Percentiles rank a stretch among this genome's conserved stretches.
These are phyloP conservation scores for Penicillium nucicola DNA, from an alignment of 495 filamentous ascomycete genomes.

Conservation along the genomic window DNA sequence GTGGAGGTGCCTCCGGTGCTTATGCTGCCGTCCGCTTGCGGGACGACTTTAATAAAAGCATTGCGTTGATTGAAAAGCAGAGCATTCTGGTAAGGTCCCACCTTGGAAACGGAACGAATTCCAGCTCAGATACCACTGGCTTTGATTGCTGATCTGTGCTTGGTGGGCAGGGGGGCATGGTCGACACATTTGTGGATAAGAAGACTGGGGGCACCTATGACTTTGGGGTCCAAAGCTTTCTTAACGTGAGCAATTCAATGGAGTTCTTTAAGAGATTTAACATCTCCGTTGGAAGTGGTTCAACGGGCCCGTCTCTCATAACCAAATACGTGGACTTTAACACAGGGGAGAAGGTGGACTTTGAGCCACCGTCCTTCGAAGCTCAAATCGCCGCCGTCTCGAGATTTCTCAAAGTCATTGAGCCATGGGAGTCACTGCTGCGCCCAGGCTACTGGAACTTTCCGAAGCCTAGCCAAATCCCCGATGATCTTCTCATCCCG, in stretches of 20 bases:
- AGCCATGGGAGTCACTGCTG: slow-evolving; percentile 33
- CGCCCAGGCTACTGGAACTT: slow-evolving; percentile 39
- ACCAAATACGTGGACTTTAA: slow-evolving; percentile 38
- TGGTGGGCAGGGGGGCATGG: slow-evolving; percentile 38
- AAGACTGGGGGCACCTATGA: slow-evolving; percentile 29
- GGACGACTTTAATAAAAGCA: slow-evolving; percentile 34
- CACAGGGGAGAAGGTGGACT: slow-evolving; percentile 28
- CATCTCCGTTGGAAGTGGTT: slow-evolving; percentile 18
- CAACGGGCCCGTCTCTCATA: slow-evolving; percentile 12
- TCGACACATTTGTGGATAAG: slow-evolving; percentile 37
- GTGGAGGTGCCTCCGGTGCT: slow-evolving; percentile 45
- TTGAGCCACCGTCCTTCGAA: slow-evolving; percentile 12
- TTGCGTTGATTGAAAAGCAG: slow-evolving; percentile 42
- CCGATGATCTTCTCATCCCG: slow-evolving; percentile 42
- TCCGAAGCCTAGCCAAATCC: slow-evolving; percentile 30
- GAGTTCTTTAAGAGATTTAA: slow-evolving; percentile 44
- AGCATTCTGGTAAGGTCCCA: slow-evolving; percentile 32
- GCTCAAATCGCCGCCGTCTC: slow-evolving; percentile 29
- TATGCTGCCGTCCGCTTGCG: slow-evolving; percentile 45
- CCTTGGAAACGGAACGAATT: no score
- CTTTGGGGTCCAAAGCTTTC: slow-evolving; percentile 40
- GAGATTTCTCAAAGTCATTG: slow-evolving; percentile 32
- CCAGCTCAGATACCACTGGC: background rate
- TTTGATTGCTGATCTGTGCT: slow-evolving; percentile 5
- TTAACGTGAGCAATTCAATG: slow-evolving; percentile 30